Evolutionary conservation across 2,329 filamentous ascomycete genomes (phyloP).

Genomic region (Trichophyton verrucosum): DNA sequence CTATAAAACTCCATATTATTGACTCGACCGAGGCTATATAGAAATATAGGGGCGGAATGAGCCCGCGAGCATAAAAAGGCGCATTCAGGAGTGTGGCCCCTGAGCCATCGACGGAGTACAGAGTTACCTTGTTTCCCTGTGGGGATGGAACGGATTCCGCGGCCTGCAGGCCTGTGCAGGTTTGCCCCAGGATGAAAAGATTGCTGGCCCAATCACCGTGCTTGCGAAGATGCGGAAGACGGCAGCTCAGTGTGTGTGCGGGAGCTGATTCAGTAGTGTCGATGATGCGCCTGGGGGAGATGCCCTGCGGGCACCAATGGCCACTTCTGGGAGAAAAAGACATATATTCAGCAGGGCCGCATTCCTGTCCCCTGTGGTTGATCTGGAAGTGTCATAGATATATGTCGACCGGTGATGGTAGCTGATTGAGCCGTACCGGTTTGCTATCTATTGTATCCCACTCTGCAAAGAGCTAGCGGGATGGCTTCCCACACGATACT

Average conservation of each 20-base stretch:
- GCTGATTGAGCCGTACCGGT: background rate
- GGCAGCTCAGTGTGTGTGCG: background rate
- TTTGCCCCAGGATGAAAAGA: no score
- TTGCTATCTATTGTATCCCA: background rate
- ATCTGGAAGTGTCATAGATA: background rate
- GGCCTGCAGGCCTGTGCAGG: background rate
- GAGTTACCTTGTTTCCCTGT: background rate
- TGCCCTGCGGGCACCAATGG: background rate
- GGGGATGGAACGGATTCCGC: background rate
- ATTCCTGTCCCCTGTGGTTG: background rate
- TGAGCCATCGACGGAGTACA: no score
- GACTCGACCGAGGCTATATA: no score
- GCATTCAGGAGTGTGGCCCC: no score
- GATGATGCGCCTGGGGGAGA: background rate
- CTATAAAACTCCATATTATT: no score
- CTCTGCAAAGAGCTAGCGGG: no score
- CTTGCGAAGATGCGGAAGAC: background rate
- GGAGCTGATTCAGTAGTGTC: background rate
- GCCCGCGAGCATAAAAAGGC: no score
- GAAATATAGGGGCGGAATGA: no score
- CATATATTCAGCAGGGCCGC: background rate
- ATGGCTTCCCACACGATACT: conserved; percentile 12
- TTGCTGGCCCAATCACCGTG: background rate
- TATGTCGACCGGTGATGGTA: background rate
- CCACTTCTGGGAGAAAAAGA: background rate